Conservation (phyloP, 495 filamentous ascomycete species). For the Penicillium angulare region DNA sequence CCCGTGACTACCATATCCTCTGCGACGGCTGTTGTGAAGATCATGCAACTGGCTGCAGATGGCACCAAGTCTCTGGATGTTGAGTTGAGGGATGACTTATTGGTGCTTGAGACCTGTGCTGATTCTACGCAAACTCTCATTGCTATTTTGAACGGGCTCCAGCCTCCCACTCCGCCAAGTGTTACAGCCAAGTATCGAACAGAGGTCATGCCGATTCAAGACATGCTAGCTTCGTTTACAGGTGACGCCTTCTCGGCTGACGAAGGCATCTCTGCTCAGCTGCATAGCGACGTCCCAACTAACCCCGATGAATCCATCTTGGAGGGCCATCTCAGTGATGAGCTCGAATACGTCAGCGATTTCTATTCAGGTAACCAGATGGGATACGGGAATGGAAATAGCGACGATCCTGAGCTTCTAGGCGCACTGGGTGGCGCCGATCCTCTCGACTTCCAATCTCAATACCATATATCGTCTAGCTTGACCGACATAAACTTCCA, state of each 20-base stretch:
- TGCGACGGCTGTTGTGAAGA: conserved; percentile 61
- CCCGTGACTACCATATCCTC: conserved; percentile 81
- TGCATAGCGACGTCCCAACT: conserved; percentile 8
- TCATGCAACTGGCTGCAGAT: conserved; percentile 49
- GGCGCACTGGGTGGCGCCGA: conserved; percentile 43
- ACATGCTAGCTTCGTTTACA: conserved; percentile 86
- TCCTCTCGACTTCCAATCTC: conserved; percentile 60
- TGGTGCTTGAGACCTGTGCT: conserved; percentile 91
- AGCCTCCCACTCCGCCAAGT: conserved; percentile 77
- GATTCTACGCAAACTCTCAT: conserved; percentile 96
- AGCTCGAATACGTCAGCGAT: conserved; percentile 62
- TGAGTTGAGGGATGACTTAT: conserved; percentile 76
- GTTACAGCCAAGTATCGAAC: conserved; percentile 84
- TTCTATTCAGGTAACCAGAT: conserved; percentile 50
- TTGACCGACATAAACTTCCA: conserved; percentile 62
- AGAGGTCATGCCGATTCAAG: conserved; percentile 76
- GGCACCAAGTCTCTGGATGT: conserved; percentile 69
- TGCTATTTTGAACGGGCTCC: conserved; percentile 73
- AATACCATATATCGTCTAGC: conserved; percentile 51
- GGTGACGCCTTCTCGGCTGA: conserved; percentile 70
- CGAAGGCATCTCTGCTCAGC: conserved; percentile 11
- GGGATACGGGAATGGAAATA: conserved; percentile 33
- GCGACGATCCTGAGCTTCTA: conserved; percentile 29
- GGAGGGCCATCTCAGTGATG: conserved; percentile 45
- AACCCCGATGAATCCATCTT: conserved; percentile 13